Evolutionary conservation across 306 rosid genomes (phyloP).

Genomic region (Astragalus membranaceus): DNA sequence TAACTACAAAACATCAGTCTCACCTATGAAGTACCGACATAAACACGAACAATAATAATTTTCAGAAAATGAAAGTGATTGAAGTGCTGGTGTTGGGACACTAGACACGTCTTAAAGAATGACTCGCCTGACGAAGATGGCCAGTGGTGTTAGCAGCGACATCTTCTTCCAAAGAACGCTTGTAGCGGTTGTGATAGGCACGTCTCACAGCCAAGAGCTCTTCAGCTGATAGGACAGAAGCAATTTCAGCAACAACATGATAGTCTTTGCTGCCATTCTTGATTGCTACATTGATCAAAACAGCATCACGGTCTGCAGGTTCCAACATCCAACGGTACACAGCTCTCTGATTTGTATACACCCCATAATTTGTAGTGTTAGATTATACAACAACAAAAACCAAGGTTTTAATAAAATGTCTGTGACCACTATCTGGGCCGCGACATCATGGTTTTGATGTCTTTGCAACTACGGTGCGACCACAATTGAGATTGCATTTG

Average conservation of each 20-base stretch:
- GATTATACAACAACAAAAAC: background rate
- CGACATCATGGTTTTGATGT: no score
- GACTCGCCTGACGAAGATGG: conserved; percentile 61
- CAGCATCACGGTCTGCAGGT: conserved; percentile 68
- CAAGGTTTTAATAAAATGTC: no score
- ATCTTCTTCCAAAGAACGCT: conserved; percentile 83
- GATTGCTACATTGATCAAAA: conserved; percentile 62
- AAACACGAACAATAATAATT: no score
- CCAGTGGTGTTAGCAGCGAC: conserved; percentile 58
- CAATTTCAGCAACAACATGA: conserved; percentile 51
- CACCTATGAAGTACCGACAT: no score
- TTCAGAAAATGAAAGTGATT: no score
- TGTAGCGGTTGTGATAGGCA: conserved; percentile 71
- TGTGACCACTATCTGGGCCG: no score
- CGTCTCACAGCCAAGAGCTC: conserved; percentile 58
- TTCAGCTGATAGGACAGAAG: conserved; percentile 51
- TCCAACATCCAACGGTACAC: conserved; percentile 71
- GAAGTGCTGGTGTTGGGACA: no score
- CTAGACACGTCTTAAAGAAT: background rate
- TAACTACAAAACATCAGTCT: no score
- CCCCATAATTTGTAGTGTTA: background rate
- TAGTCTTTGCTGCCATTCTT: conserved; percentile 33
- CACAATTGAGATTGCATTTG: no score
- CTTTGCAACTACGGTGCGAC: no score
- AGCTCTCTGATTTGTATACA: conserved; percentile 38